Percentiles rank a stretch among this genome's conserved stretches.
Evolutionary conservation across 2,329 filamentous ascomycete genomes (phyloP).

Genomic region (Bipolaris cookei): DNA sequence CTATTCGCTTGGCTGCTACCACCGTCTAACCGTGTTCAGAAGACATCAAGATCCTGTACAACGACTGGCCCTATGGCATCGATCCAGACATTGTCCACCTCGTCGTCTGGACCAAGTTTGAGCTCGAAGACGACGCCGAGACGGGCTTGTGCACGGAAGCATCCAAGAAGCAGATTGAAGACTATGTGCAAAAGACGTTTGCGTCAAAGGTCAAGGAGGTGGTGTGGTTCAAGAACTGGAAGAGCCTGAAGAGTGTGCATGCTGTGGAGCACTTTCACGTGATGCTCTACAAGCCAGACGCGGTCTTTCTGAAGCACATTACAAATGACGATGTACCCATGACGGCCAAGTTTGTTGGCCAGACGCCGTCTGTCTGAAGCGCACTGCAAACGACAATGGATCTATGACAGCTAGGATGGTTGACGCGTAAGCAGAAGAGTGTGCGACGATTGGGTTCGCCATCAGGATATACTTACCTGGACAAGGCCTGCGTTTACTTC

Average conservation of each 20-base stretch:
- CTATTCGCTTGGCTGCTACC: not conserved
- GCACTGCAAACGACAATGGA: not conserved
- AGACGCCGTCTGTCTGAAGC: not conserved
- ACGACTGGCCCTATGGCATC: constrained; percentile 95
- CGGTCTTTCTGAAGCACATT: constrained; percentile 70
- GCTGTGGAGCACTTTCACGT: constrained; percentile 94
- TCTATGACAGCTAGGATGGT: not conserved
- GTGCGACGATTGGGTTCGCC: not conserved
- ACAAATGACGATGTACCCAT: constrained; percentile 77
- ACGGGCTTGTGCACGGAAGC: constrained; percentile 70
- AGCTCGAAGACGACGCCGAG: constrained; percentile 70
- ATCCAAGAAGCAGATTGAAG: constrained; percentile 69
- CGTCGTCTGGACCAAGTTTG: constrained; percentile 92
- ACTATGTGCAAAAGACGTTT: constrained; percentile 73
- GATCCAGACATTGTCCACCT: constrained; percentile 80
- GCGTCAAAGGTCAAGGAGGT: constrained; percentile 58
- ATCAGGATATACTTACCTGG: no score
- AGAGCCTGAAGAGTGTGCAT: constrained; percentile 79
- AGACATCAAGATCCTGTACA: constrained; percentile 78
- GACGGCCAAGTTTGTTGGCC: constrained; percentile 32
- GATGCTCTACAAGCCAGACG: constrained; percentile 81
- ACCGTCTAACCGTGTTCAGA: constrained; percentile 42
- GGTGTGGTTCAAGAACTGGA: constrained; percentile 93
- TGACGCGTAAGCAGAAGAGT: no score
- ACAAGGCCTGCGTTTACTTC: no score